Evolutionary conservation across 495 filamentous ascomycete genomes (phyloP).

Genomic region (Oidiodendron maius): DNA sequence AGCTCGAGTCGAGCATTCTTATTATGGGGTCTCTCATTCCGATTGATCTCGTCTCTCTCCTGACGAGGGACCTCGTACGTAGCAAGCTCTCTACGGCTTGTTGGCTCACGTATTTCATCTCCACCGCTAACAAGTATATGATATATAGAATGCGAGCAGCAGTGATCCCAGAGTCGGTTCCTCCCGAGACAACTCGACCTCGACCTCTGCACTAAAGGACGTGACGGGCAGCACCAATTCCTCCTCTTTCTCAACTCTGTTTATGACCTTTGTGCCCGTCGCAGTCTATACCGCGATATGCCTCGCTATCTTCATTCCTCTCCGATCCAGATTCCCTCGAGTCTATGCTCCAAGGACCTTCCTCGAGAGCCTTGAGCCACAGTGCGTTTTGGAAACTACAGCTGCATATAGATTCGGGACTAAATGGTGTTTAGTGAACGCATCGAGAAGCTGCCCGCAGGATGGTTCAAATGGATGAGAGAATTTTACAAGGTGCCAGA

Average conservation of each 20-base stretch:
- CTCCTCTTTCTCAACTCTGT: constrained; percentile 30
- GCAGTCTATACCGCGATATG: constrained; percentile 59
- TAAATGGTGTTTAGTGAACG: constrained; percentile 45
- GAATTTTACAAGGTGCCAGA: constrained; percentile 75
- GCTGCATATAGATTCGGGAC: not conserved
- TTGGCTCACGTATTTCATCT: not conserved
- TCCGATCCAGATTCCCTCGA: constrained; percentile 64
- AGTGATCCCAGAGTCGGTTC: constrained; percentile 22
- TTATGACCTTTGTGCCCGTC: constrained; percentile 69
- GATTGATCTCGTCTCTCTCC: not conserved
- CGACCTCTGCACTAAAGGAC: constrained; percentile 10
- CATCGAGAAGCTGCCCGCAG: constrained; percentile 58
- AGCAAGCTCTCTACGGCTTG: too few species aligned
- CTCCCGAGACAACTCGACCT: constrained; percentile 18
- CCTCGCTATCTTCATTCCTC: constrained; percentile 63
- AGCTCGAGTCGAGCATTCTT: not conserved
- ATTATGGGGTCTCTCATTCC: not conserved
- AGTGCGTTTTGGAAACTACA: constrained; percentile 32
- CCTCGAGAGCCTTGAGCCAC: constrained; percentile 62
- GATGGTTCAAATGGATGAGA: constrained; percentile 68
- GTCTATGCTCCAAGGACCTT: constrained; percentile 87
- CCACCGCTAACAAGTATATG: not conserved
- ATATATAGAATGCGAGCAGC: not conserved
- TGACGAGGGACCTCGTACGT: not conserved
- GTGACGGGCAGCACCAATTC: constrained; percentile 17